A percentile compares a stretch with the other conserved stretches of the same genome.
Conservation (phyloP, 345 rosid species). For the Nephelium lappaceum region DNA sequence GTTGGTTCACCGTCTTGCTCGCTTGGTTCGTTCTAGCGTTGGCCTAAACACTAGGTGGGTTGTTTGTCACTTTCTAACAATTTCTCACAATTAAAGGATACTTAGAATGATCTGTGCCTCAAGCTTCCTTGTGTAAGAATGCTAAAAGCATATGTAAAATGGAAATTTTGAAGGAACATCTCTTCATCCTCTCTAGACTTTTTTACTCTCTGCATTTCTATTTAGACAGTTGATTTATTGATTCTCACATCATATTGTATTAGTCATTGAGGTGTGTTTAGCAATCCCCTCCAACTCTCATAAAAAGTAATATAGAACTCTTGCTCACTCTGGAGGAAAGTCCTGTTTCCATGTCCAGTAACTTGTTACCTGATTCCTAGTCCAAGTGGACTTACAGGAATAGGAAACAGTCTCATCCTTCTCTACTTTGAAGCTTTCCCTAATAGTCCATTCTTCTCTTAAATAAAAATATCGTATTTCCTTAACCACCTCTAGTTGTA, state of each 20-base stretch:
- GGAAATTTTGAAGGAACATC: neutral
- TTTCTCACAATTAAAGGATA: constrained; percentile 11
- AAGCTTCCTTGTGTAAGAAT: neutral
- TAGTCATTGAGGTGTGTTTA: neutral
- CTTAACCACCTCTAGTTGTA: neutral
- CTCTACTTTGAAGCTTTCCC: neutral
- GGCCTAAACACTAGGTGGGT: constrained; percentile 97
- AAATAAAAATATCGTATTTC: neutral
- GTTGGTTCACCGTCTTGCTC: constrained; percentile 83
- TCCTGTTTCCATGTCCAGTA: neutral
- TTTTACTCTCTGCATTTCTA: neutral
- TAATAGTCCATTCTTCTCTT: neutral
- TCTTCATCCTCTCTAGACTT: neutral
- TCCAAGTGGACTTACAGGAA: neutral
- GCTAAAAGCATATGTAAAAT: neutral
- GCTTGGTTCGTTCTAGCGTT: constrained; percentile 85
- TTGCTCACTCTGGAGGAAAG: neutral
- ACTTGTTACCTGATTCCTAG: constrained; percentile 3
- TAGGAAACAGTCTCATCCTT: neutral
- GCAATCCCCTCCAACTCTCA: neutral
- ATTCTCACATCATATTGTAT: neutral
- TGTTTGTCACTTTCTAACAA: neutral
- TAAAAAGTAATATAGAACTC: neutral
- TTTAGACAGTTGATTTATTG: neutral
- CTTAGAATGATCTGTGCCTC: neutral